phyloP scores from a whole-genome alignment of 148 eudicot genomes.

The Amaranthus palmeri region DNA sequence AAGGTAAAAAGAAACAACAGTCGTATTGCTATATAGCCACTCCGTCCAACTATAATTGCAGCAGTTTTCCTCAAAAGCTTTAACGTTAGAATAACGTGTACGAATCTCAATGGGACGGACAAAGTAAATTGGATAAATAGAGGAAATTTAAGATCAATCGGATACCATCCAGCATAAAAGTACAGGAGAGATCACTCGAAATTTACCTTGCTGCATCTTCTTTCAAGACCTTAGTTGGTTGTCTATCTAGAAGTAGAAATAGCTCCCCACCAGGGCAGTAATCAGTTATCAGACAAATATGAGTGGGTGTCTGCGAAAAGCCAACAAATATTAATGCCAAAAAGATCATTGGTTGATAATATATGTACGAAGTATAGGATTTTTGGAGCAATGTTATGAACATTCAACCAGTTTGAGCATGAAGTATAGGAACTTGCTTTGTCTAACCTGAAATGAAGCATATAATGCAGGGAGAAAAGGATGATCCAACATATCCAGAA shows the following conservation, averaged over 20 bases:
- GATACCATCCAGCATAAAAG: background rate
- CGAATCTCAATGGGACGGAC: too few species aligned
- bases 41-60: too few species aligned
- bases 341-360: background rate
- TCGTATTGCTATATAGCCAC: too few species aligned
- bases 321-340: constrained; percentile 6
- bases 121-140: background rate
- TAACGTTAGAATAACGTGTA: too few species aligned
- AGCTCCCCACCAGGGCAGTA: constrained; percentile 96
- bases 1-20: background rate
- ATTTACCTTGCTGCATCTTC: constrained; percentile 89
- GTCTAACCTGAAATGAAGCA: constrained; percentile 95
- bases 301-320: constrained; percentile 78
- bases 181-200: background rate
- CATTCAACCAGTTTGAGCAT: too few species aligned
- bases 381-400: background rate
- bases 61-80: too few species aligned
- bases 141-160: background rate
- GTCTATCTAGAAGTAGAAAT: constrained; percentile 76
- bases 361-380: background rate
- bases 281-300: constrained; percentile 90
- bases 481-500: constrained; percentile 85
- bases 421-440: background rate
- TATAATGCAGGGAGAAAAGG: constrained; percentile 98
- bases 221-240: constrained; percentile 77